A percentile compares a stretch with the other conserved stretches of the same genome.
Evolutionary conservation across 164 flowering plant species (phyloP).

Genomic region (Cinnamomum chago): DNA sequence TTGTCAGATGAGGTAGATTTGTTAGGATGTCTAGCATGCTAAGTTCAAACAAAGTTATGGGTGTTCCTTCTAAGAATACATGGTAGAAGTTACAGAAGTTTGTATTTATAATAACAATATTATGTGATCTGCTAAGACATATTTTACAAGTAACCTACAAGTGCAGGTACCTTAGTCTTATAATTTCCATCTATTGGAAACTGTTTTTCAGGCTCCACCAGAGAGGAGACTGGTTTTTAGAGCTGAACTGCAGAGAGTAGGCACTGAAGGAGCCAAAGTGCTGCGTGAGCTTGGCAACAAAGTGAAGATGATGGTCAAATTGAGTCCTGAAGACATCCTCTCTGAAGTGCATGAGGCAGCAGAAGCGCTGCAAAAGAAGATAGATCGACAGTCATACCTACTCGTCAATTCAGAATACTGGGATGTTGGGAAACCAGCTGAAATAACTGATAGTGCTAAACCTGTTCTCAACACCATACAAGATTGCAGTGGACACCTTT

Average conservation of each 20-base stretch:
- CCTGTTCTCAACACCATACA: conserved; percentile 9
- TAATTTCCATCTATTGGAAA: not conserved
- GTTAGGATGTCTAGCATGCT: too few species aligned
- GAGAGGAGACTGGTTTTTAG: conserved; percentile 65
- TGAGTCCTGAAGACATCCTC: conserved; percentile 44
- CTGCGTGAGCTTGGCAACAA: conserved; percentile 70
- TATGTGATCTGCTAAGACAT: too few species aligned
- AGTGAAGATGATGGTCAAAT: conserved; percentile 70
- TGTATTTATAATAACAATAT: too few species aligned
- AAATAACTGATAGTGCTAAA: conserved; percentile 30
- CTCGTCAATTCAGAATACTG: conserved; percentile 70
- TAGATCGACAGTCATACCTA: conserved; percentile 68
- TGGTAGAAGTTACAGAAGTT: too few species aligned
- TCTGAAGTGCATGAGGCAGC: conserved; percentile 73
- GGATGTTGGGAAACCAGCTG: conserved; percentile 42
- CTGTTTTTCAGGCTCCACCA: conserved; percentile 55
- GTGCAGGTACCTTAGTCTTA: too few species aligned
- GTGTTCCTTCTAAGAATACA: too few species aligned
- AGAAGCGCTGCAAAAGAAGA: conserved; percentile 74
- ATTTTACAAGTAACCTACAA: too few species aligned
- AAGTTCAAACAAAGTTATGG: too few species aligned
- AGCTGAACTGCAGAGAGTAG: conserved; percentile 61
- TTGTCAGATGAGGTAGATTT: too few species aligned
- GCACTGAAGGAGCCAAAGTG: conserved; percentile 78
- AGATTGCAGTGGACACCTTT: conserved; percentile 21